Conservation (phyloP, 176 grass and related monocot genomes). For the Aegilops sharonensis region DNA sequence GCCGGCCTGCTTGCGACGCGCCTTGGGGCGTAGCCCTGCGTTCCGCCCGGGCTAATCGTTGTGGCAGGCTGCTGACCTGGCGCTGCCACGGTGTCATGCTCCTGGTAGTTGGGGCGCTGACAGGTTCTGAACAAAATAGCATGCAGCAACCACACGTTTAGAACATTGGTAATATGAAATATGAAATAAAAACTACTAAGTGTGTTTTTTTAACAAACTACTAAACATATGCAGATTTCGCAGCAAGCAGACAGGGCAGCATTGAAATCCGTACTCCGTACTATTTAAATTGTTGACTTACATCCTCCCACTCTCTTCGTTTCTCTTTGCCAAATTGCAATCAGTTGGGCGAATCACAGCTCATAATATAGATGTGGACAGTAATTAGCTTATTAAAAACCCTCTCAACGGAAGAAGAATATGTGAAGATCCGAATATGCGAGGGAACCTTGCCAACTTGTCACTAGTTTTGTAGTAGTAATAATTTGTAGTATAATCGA, state of each 20-base stretch:
- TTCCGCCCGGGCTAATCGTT: too few relatives aligned
- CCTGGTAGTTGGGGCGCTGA: too few relatives aligned
- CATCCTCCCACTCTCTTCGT: not conserved
- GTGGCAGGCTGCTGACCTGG: too few relatives aligned
- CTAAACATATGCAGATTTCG: not conserved
- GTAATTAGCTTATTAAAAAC: not conserved
- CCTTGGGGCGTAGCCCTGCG: too few relatives aligned
- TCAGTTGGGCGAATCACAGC: not conserved
- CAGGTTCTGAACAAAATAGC: not conserved
- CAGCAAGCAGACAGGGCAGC: not conserved
- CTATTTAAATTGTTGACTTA: not conserved
- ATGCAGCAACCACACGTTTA: not conserved
- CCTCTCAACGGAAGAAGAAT: not conserved
- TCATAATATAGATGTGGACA: not conserved
- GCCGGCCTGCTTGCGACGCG: too few relatives aligned
- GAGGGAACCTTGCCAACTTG: not conserved
- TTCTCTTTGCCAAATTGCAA: not conserved
- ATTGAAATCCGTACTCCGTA: not conserved
- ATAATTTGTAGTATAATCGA: not conserved
- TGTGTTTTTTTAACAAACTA: not conserved
- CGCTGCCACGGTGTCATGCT: too few relatives aligned
- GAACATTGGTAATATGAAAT: not conserved
- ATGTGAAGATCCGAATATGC: not conserved
- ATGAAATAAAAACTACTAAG: not conserved
- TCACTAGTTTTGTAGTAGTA: not conserved